Base-by-base conservation (phyloP, 2,329 filamentous ascomycete genomes). In the Cladophialophora immunda region DNA sequence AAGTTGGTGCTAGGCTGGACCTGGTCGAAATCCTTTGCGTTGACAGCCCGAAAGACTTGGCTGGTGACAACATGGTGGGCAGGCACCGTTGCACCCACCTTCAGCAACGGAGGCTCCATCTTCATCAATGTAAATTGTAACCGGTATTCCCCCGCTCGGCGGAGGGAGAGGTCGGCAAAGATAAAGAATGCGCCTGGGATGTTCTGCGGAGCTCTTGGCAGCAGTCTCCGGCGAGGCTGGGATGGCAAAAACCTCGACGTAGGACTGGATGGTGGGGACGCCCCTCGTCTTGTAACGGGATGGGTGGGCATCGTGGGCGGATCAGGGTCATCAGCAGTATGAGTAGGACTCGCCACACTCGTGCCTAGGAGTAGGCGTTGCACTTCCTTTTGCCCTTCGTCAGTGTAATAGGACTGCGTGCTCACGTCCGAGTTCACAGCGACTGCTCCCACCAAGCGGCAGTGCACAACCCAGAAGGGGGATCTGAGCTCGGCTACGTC, bases 61-160 rank as follows among this genome's bases (percentile, higher is more conserved):
- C 68, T 73, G 22, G 68, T 62, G 8, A 67, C 68, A 4, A 50
- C 47, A 15, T 71, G 55, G 5, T 70, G 47, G 9, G 55, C 54
- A 2, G 69, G 69, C 34, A 74, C 57, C 11, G 22, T 47, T 11
- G 57, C 50, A 8, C 69, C 71, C 9, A 45, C 59, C 13, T 36
- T 50, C 32, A 72, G 41, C 5, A 53, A 47, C 13, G 22, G 50
- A 4, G 62, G 30, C 15, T 69, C 69, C 62, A 74, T 71, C 58
- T 82, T 79, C 77, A 83, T 81, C 25, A 84, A 76, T 11, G 76
- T 76, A 69, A 83, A 84, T 38, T 81, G 78, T 1, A 84, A 73
- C 6, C 78, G 78, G 68, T 83, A 83, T 3, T 78, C 62, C 0
- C 82, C 82, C 22, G 80, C 79, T 7, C 78, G 78, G 54, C 81